phyloP scores from a whole-genome alignment of 2,329 filamentous ascomycete species.

The Colletotrichum musae region DNA sequence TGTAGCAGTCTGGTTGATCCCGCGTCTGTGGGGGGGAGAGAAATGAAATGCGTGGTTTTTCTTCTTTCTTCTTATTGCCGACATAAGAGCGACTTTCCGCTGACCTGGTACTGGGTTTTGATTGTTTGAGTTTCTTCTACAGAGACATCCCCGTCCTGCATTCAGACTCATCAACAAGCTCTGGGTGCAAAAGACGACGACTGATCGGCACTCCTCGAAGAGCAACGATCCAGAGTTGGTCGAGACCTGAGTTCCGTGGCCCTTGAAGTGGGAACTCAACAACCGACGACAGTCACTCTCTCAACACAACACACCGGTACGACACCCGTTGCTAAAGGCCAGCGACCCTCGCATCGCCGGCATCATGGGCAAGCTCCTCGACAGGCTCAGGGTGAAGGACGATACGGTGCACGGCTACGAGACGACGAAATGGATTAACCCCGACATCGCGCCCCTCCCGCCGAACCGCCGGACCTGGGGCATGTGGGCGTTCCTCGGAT shows the following conservation, averaged over 20 bases:
- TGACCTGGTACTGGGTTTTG: constrained; percentile 11
- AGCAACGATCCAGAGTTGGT: too few species aligned
- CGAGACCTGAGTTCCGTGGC: too few species aligned
- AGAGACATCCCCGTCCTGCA: not conserved
- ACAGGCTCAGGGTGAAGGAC: constrained; percentile 36
- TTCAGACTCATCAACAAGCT: constrained; percentile 16
- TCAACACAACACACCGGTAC: not conserved
- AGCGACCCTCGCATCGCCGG: not conserved
- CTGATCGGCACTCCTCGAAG: too few species aligned
- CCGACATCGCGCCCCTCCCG: constrained; percentile 57
- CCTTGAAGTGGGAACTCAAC: too few species aligned
- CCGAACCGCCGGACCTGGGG: constrained; percentile 62
- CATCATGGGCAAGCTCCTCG: constrained; percentile 32
- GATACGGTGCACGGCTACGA: constrained; percentile 47
- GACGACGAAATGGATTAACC: constrained; percentile 65
- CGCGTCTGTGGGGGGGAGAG: not conserved
- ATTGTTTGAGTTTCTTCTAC: not conserved
- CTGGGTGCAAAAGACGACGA: not conserved
- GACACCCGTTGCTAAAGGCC: not conserved
- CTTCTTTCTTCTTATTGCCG: constrained; percentile 15
- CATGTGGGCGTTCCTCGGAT: constrained; percentile 42
- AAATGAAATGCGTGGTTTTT: constrained; percentile 22
- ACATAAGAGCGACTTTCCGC: constrained; percentile 18
- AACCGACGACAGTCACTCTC: not conserved
- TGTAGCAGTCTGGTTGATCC: not conserved